A percentile compares a stretch with the other conserved stretches of the same genome.
Evolutionary conservation across 2,329 filamentous ascomycete species (phyloP).

Genomic region (Aspergillus niger): DNA sequence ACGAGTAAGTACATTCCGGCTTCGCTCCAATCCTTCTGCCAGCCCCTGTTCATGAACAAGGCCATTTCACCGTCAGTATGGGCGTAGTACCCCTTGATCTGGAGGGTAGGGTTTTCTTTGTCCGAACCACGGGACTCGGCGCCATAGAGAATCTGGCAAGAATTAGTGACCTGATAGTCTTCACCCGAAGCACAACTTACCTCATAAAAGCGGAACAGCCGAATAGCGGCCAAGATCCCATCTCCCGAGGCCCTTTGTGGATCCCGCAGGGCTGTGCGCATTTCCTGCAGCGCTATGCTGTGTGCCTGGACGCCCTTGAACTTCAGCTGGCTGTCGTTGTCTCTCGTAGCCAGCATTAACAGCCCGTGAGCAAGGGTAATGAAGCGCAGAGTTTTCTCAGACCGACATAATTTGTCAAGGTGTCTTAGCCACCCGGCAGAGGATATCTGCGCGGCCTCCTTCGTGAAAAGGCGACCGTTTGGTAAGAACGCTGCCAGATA

Average conservation of each 20-base stretch:
- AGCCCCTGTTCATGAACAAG: constrained; percentile 7
- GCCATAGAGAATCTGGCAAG: background rate
- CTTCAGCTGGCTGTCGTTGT: constrained; percentile 2
- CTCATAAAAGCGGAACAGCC: constrained; percentile 6
- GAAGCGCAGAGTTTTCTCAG: background rate
- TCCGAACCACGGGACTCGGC: background rate
- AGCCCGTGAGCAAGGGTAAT: constrained; percentile 5
- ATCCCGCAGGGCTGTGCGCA: constrained; percentile 5
- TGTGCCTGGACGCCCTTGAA: constrained; percentile 5
- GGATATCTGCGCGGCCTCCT: background rate
- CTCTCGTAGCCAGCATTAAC: constrained; percentile 5
- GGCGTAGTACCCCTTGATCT: constrained; percentile 4
- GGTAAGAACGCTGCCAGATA: constrained; percentile 6
- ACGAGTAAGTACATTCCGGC: constrained; percentile 4
- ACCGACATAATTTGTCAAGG: background rate
- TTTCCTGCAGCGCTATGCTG: constrained; percentile 4
- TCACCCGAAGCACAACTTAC: background rate
- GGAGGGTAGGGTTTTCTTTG: background rate
- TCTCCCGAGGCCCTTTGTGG: background rate
- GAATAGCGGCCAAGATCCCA: constrained; percentile 5
- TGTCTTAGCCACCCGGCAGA: constrained; percentile 7
- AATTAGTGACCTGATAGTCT: background rate
- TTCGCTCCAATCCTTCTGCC: constrained; percentile 1
- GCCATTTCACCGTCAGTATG: constrained; percentile 10
- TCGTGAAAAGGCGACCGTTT: constrained; percentile 3